These are phyloP conservation scores for Cryptococcus jaspeensis DNA, from an alignment of 1,284 basidiomycete genomes.

Conservation along the genomic window DNA sequence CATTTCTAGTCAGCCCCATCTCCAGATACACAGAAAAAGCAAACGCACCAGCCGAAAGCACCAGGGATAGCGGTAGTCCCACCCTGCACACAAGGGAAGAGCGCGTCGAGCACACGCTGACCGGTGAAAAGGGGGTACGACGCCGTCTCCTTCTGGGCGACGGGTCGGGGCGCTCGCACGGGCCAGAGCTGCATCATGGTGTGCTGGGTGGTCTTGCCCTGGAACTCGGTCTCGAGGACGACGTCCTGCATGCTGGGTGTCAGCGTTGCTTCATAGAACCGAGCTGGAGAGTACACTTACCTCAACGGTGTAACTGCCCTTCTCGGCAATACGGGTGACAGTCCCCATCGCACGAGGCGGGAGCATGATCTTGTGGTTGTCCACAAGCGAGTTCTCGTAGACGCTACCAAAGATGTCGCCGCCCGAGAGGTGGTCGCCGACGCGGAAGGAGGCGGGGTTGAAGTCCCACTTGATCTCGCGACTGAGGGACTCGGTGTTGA, in stretches of 20 bases:
- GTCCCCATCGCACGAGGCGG: conserved; percentile 91
- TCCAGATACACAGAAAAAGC: too few relatives aligned
- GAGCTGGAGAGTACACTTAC: conserved; percentile 55
- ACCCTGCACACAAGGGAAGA: conserved; percentile 99
- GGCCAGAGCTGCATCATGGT: conserved; percentile 99
- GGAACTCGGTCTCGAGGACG: conserved; percentile 95
- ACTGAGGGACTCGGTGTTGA: conserved; percentile 94
- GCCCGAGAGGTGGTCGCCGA: conserved; percentile 95
- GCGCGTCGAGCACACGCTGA: conserved; percentile 93
- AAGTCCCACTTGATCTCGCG: conserved; percentile 93
- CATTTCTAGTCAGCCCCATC: conserved; percentile 7
- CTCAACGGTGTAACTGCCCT: conserved; percentile 89
- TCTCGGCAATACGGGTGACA: conserved; percentile 89
- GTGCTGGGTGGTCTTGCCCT: conserved; percentile 90
- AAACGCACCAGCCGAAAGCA: conserved; percentile 80
- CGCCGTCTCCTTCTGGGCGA: conserved; percentile 90
- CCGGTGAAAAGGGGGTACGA: conserved; percentile 92
- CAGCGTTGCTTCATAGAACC: background rate
- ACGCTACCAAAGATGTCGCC: conserved; percentile 95
- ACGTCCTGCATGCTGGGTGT: conserved; percentile 64
- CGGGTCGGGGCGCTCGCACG: conserved; percentile 94
- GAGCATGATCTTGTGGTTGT: conserved; percentile 97
- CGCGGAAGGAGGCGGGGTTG: conserved; percentile 76
- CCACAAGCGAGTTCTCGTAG: conserved; percentile 94
- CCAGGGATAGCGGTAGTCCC: conserved; percentile 99